Evolutionary conservation across 1,139 yeast genomes (phyloP).

Genomic region (Suhomyces maxii): DNA sequence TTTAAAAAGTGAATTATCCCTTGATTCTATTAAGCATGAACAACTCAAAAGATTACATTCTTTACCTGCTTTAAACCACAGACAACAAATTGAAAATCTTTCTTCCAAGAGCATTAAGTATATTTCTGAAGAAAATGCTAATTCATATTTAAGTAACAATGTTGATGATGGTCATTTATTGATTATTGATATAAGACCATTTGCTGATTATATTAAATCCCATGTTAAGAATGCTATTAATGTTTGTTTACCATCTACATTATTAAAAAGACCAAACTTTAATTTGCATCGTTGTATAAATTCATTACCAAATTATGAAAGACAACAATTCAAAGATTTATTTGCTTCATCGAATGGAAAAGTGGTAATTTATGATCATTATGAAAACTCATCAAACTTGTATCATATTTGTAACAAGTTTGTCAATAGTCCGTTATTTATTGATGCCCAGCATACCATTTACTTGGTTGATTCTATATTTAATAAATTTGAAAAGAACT

Average conservation of each 20-base stretch:
- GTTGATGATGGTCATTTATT: conserved; percentile 21
- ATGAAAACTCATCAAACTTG: conserved; percentile 37
- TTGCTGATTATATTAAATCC: conserved; percentile 54
- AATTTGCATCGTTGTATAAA: conserved; percentile 56
- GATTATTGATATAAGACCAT: conserved; percentile 70
- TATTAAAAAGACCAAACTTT: conserved; percentile 67
- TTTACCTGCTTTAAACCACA: conserved; percentile 14
- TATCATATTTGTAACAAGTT: conserved; percentile 53
- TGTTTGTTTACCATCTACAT: conserved; percentile 75
- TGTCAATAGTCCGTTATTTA: conserved; percentile 26
- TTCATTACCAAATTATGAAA: conserved; percentile 52
- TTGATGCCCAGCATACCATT: conserved; percentile 29
- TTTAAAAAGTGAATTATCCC: conserved; percentile 13
- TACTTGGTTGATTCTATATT: conserved; percentile 37
- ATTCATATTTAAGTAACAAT: conserved; percentile 1
- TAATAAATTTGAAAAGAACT: conserved; percentile 24
- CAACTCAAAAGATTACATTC: conserved; percentile 19
- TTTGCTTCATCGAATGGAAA: conserved; percentile 10
- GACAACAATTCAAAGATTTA: conserved; percentile 24
- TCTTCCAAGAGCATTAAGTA: conserved; percentile 9
- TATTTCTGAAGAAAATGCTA: conserved; percentile 2
- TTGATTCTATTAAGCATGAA: conserved; percentile 19
- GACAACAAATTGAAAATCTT: conserved; percentile 13
- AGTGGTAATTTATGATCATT: conserved; percentile 34
- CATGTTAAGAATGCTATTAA: conserved; percentile 61